Evolutionary conservation across 2,329 filamentous ascomycete genomes (phyloP).

Genomic region (Falciphora oryzae): DNA sequence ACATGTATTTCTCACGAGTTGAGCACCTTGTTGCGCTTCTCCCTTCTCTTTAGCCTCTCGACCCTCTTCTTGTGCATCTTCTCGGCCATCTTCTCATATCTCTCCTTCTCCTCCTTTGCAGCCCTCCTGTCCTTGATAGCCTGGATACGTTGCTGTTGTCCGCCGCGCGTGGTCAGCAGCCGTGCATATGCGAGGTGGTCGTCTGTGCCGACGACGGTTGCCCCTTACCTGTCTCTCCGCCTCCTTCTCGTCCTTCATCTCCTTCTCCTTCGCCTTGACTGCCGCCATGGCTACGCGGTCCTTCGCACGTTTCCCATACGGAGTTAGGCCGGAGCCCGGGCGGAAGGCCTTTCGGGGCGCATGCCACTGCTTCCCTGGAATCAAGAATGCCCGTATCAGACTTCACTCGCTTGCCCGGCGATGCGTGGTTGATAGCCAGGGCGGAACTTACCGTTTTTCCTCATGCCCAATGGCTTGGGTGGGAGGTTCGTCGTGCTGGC

Average conservation of each 20-base stretch:
- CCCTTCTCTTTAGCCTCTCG: slow-evolving; percentile 86
- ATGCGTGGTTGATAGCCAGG: not conserved
- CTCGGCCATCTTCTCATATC: slow-evolving; percentile 89
- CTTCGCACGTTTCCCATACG: slow-evolving; percentile 71
- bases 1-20: slow-evolving; percentile 46
- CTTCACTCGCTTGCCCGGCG: not conserved
- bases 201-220: not conserved
- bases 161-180: slow-evolving; percentile 8
- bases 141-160: slow-evolving; percentile 62
- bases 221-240: slow-evolving; percentile 68
- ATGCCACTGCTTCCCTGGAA: slow-evolving; percentile 93
- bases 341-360: slow-evolving; percentile 77
- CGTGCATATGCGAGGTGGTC: not conserved
- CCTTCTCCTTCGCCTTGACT: slow-evolving; percentile 89
- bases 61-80: slow-evolving; percentile 98
- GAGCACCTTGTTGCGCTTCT: slow-evolving; percentile 89
- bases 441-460: slow-evolving; percentile 66
- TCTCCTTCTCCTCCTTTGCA: slow-evolving; percentile 86
- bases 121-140: slow-evolving; percentile 78
- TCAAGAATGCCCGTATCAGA: slow-evolving; percentile 3
- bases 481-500: slow-evolving; percentile 25
- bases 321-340: slow-evolving; percentile 68
- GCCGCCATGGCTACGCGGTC: slow-evolving; percentile 63
- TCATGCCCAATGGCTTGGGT: slow-evolving; percentile 56
- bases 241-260: slow-evolving; percentile 95